Evolutionary conservation across 495 filamentous ascomycete species (phyloP).

Genomic region (Durotheca rogersii): DNA sequence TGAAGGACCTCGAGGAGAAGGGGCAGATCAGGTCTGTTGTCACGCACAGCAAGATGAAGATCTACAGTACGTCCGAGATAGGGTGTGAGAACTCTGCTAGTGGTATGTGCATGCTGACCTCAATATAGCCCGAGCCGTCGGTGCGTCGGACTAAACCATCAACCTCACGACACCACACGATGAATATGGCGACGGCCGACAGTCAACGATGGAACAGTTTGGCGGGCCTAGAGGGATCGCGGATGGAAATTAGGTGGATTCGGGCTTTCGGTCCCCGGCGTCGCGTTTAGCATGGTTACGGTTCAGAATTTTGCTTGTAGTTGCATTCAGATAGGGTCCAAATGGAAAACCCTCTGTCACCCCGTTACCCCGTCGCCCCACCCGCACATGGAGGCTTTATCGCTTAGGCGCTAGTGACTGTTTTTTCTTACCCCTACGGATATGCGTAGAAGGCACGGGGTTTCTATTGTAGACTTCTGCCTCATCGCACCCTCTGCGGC

Average conservation of each 20-base stretch:
- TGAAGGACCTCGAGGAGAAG: slow-evolving; percentile 95
- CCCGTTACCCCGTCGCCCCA: too few relatives aligned
- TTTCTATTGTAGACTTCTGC: too few relatives aligned
- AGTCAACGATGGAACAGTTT: slow-evolving; percentile 22
- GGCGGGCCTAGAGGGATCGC: slow-evolving; percentile 34
- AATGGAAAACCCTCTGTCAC: slow-evolving; percentile 34
- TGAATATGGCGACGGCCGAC: slow-evolving; percentile 31
- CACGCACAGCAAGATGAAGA: slow-evolving; percentile 91
- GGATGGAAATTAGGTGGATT: slow-evolving; percentile 33
- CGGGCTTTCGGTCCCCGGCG: slow-evolving; percentile 40
- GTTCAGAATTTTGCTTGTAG: slow-evolving; percentile 34
- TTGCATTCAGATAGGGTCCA: slow-evolving; percentile 38
- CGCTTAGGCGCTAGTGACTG: too few relatives aligned
- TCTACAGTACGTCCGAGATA: slow-evolving; percentile 79
- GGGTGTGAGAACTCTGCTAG: neutral
- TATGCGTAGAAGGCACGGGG: too few relatives aligned
- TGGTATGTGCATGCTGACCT: slow-evolving; percentile 38
- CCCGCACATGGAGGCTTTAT: too few relatives aligned
- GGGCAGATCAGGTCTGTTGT: slow-evolving; percentile 98
- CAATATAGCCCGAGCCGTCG: slow-evolving; percentile 59
- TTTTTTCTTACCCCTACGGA: neutral
- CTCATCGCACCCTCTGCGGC: neutral
- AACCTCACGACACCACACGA: slow-evolving; percentile 40
- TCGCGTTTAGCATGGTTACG: slow-evolving; percentile 38
- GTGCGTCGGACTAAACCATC: slow-evolving; percentile 55